These are phyloP conservation scores for Biscutella auriculata DNA, from an alignment of 441 rosid species.

Conservation along the genomic window DNA sequence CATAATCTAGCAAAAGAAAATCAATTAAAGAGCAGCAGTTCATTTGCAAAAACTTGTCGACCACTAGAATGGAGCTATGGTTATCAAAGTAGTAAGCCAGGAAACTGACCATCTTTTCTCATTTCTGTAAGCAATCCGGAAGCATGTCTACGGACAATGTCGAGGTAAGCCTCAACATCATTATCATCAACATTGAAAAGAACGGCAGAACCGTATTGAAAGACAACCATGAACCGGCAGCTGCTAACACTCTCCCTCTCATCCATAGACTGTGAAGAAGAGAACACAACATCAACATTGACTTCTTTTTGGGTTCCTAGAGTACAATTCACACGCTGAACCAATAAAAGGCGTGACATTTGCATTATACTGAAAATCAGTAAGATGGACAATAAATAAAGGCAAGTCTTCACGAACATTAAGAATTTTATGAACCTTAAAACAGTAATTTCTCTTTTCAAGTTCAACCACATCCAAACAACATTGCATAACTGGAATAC, in stretches of 20 bases:
- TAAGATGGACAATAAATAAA: not conserved
- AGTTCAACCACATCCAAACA: too few relatives aligned
- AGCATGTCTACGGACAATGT: constrained; percentile 56
- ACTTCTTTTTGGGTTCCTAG: not conserved
- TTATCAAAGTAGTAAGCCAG: not conserved
- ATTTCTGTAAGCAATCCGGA: constrained; percentile 70
- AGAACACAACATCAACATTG: not conserved
- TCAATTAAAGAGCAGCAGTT: not conserved
- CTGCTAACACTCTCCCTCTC: constrained; percentile 32
- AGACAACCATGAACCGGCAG: constrained; percentile 64
- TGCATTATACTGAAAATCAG: not conserved
- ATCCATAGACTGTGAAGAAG: constrained; percentile 35
- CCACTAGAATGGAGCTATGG: not conserved
- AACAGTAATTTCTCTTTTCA: not conserved
- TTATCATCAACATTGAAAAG: constrained; percentile 70
- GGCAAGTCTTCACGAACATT: not conserved
- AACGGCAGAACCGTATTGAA: constrained; percentile 88
- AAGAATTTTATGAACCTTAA: not conserved
- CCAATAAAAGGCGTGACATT: not conserved
- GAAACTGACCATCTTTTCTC: constrained; percentile 61
- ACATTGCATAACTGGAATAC: too few relatives aligned
- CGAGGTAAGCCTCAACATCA: constrained; percentile 57
- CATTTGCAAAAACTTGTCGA: not conserved
- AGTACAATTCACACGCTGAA: not conserved
- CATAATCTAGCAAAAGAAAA: constrained; percentile 47